Evolutionary conservation across 2,329 filamentous ascomycete genomes (phyloP), one percentile per base, ranked within the genome.

Genomic region (Beauveria varroae): DNA sequence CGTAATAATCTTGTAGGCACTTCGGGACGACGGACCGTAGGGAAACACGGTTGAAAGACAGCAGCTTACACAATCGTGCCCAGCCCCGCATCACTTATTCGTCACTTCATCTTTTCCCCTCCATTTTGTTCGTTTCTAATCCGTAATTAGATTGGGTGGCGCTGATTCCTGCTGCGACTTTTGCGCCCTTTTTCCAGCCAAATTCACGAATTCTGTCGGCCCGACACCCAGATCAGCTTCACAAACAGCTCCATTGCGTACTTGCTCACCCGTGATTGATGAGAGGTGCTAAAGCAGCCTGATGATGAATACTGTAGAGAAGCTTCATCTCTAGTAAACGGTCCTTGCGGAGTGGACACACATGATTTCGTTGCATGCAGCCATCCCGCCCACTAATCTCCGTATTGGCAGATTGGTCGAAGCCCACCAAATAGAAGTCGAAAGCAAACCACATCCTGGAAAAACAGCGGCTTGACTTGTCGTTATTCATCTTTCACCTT

Each of bases 21-120:
- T 60, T 53, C 57, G 49, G 49, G 57, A 60, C 49, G 40, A 44
- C 57, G 49, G 49, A 49, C 40, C 57, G 40, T 14, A 20, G 20
- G n/a, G 49, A 34, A 34, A 43, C 7, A 34, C 26, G n/a, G 41
- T 16, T 30, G 22, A 46, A 41, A 37, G 40, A 46, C n/a, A 41
- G n/a, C n/a, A 49, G 26, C 55, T 40, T 20, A 14, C 28, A 49
- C 28, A 49, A 14, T 20, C 28, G 24, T 18, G 53, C 14, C 34
- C 2, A 14, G 34, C 34, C 34, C 34, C 34, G 34, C 34, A 37
- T 37, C 34, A 37, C 34, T 37, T 37, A 37, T 16, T 37, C 34
- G 34, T 12, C 5, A 37, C 34, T 37, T 37, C 12, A 16, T 37
- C 12, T 37, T 14, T 37, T 37, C 34, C 34, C 12, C 34, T 37